These are phyloP conservation scores for Kodamaea leandrae DNA, from an alignment of 805 yeast species.

Conservation along the genomic window DNA sequence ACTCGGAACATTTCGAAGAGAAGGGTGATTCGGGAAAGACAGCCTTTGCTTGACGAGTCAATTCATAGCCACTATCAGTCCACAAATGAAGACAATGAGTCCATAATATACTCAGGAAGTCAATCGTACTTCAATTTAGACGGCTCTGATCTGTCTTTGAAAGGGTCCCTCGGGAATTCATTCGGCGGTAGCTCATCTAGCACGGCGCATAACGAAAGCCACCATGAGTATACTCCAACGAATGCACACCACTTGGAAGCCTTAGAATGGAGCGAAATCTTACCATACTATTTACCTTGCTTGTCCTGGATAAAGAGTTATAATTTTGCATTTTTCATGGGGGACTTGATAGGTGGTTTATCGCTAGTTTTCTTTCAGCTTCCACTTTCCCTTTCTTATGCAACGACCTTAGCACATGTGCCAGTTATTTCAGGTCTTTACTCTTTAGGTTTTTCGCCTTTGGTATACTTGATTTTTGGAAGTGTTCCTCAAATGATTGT, in stretches of 20 bases:
- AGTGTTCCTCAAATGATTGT: constrained; percentile 47
- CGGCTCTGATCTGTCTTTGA: too few relatives aligned
- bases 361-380: constrained; percentile 89
- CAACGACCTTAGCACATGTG: constrained; percentile 42
- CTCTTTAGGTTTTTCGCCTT: constrained; percentile 39
- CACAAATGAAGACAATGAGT: constrained; percentile 8
- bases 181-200: neutral
- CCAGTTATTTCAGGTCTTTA: constrained; percentile 40
- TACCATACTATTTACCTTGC: constrained; percentile 68
- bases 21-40: constrained; percentile 19
- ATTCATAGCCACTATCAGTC: neutral
- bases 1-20: constrained; percentile 19
- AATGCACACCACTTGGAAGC: constrained; percentile 19
- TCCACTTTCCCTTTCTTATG: constrained; percentile 62
- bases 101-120: constrained; percentile 8
- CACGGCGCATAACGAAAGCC: neutral
- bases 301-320: constrained; percentile 66
- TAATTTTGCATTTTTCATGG: constrained; percentile 34
- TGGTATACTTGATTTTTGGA: constrained; percentile 41
- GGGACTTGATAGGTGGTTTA: constrained; percentile 79
- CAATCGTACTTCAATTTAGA: neutral
- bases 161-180: neutral
- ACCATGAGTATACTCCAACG: constrained; percentile 23
- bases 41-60: constrained; percentile 12
- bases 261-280: constrained; percentile 27